A percentile compares a stretch with the other conserved stretches of the same genome.
Conservation (phyloP, 345 rosid species). For the Arabidopsis arenosa region DNA sequence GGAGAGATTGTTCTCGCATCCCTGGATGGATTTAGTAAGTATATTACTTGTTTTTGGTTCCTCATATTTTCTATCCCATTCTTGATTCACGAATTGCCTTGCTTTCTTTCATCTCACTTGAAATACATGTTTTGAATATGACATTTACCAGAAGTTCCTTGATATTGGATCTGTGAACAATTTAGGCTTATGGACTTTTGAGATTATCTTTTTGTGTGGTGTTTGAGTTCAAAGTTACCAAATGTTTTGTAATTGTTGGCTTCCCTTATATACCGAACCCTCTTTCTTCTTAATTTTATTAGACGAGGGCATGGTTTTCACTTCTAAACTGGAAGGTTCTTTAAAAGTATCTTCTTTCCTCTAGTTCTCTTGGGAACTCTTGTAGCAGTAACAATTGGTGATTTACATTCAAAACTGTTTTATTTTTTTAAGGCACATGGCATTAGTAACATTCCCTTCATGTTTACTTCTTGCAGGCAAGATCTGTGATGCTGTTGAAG, state of each 20-base stretch:
- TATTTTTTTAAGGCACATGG: background rate
- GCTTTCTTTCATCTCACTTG: slow-evolving; percentile 9
- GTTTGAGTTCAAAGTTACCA: slow-evolving; percentile 8
- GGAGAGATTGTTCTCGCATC: slow-evolving; percentile 94
- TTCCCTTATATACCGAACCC: background rate
- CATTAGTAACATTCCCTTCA: background rate
- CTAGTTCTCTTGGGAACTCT: background rate
- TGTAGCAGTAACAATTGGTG: background rate
- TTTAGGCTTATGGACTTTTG: slow-evolving; percentile 13
- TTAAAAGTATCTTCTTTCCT: background rate
- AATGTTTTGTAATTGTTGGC: background rate
- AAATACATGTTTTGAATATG: background rate
- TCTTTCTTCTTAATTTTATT: background rate
- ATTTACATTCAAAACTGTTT: background rate
- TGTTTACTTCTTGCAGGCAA: slow-evolving; percentile 52
- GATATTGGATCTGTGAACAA: slow-evolving; percentile 6
- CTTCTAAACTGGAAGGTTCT: background rate
- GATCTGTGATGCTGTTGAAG: slow-evolving; percentile 91
- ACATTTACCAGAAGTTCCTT: background rate
- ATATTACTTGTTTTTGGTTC: slow-evolving; percentile 1
- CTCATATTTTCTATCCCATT: background rate
- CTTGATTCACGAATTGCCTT: background rate
- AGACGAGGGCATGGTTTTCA: background rate
- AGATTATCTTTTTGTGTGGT: background rate
- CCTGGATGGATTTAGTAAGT: slow-evolving; percentile 94